These are phyloP conservation scores for Phellinidium pouzarii DNA, from an alignment of 1,284 basidiomycete genomes.

Conservation along the genomic window DNA sequence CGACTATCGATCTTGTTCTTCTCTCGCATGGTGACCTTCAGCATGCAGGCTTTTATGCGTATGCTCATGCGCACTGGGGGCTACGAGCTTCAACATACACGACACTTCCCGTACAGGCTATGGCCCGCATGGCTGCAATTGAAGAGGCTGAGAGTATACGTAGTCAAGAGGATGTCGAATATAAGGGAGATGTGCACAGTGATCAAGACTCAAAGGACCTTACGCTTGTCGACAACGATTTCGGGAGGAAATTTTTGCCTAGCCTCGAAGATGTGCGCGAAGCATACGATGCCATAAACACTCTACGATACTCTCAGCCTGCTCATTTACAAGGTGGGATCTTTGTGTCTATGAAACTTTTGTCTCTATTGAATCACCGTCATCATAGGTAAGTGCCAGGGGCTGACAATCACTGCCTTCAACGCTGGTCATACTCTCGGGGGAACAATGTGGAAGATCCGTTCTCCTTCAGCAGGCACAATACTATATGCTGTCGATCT, in stretches of 20 bases:
- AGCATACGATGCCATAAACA: conserved; percentile 89
- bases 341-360: conserved; percentile 14
- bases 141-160: conserved; percentile 79
- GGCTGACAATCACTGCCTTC: conserved; percentile 93
- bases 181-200: conserved; percentile 26
- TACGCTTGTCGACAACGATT: conserved; percentile 14
- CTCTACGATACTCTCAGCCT: conserved; percentile 92
- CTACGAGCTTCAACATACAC: conserved; percentile 92
- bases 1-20: conserved; percentile 78
- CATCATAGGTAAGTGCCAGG: conserved; percentile 73
- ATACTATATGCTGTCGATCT: conserved; percentile 94
- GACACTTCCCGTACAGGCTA: conserved; percentile 93
- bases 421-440: conserved; percentile 94
- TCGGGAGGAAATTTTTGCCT: conserved; percentile 58
- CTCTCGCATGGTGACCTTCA: conserved; percentile 90
- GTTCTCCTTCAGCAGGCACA: conserved; percentile 93
- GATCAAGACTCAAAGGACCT: conserved; percentile 26
- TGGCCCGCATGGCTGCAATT: conserved; percentile 84
- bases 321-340: conserved; percentile 84
- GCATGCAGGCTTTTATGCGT: conserved; percentile 88
- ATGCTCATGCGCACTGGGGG: conserved; percentile 83
- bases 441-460: conserved; percentile 97
- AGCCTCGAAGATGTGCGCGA: conserved; percentile 86
- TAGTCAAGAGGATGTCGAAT: conserved; percentile 65
- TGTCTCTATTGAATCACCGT: not conserved